A percentile compares a stretch with the other conserved stretches of the same genome.
phyloP scores from a whole-genome alignment of 2,329 filamentous ascomycete genomes.

The Epichloe typhina region DNA sequence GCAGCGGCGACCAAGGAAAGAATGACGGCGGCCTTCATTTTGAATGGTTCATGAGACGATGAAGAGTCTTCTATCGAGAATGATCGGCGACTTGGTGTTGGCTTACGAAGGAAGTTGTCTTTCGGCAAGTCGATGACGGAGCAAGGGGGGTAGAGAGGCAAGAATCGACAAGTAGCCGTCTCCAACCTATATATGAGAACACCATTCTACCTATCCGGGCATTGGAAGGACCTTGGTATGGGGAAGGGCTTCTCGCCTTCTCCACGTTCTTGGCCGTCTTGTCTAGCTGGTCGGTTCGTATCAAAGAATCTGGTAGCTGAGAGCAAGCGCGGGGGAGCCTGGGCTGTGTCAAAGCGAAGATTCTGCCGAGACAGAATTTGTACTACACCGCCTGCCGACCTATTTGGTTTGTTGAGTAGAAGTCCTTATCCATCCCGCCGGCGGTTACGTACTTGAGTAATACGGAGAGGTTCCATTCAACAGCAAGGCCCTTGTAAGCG shows the following conservation, averaged over 20 bases:
- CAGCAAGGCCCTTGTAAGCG: no score
- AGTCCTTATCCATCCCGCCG: no score
- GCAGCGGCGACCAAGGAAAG: conserved; percentile 25
- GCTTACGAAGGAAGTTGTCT: background rate
- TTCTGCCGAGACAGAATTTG: no score
- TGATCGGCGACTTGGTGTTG: conserved; percentile 1
- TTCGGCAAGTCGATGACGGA: conserved; percentile 1
- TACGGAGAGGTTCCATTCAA: no score
- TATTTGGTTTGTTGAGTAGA: no score
- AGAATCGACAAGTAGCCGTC: background rate
- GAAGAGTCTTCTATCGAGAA: background rate
- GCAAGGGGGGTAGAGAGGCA: background rate
- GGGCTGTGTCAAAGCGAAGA: no score
- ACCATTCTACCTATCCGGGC: background rate
- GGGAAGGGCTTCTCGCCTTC: background rate
- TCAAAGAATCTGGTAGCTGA: no score
- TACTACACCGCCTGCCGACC: no score
- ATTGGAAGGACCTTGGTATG: background rate
- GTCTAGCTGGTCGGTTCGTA: no score
- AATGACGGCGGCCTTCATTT: conserved; percentile 28
- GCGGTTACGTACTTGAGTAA: no score
- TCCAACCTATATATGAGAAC: background rate
- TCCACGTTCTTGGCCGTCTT: no score
- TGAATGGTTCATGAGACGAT: conserved; percentile 9
- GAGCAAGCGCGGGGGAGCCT: no score